These are phyloP conservation scores for Globisporangium irregulare DNA, from an alignment of 352 stramenopile genomes.

Conservation along the genomic window DNA sequence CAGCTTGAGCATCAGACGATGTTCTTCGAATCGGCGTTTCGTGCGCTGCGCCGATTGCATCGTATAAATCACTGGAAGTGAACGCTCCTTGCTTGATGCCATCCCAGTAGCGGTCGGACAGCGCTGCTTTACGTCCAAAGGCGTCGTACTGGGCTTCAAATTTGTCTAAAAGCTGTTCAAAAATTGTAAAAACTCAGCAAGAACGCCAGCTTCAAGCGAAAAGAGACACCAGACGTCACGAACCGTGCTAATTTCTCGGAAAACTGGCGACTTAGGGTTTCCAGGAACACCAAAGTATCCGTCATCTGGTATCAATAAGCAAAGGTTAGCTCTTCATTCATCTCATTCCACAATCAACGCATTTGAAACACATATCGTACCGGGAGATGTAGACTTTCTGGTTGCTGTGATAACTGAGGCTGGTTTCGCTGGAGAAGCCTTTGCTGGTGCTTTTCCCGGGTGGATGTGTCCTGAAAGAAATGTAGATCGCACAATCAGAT, in stretches of 20 bases:
- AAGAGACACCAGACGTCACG: not conserved
- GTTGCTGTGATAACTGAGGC: not conserved
- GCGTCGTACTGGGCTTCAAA: slow-evolving; percentile 58
- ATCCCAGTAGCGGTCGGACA: slow-evolving; percentile 39
- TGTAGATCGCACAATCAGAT: not conserved
- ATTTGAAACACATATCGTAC: not conserved
- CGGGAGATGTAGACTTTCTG: not conserved
- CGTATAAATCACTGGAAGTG: slow-evolving; percentile 71
- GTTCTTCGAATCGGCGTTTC: slow-evolving; percentile 23
- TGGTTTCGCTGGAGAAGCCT: slow-evolving; percentile 20
- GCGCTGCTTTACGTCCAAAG: slow-evolving; percentile 40
- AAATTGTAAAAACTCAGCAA: not conserved
- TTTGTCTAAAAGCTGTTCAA: slow-evolving; percentile 33
- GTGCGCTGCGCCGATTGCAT: slow-evolving; percentile 63
- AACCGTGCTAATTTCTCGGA: slow-evolving; percentile 56
- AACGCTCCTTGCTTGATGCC: slow-evolving; percentile 33
- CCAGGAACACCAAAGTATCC: slow-evolving; percentile 43
- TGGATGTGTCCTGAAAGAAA: slow-evolving; percentile 58
- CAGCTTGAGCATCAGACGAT: slow-evolving; percentile 18
- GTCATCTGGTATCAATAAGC: slow-evolving; percentile 26
- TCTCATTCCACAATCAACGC: not conserved
- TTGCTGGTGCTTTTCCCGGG: slow-evolving; percentile 30
- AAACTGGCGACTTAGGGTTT: slow-evolving; percentile 59
- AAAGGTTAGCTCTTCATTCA: not conserved
- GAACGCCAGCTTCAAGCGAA: not conserved